Evolutionary conservation across 2,329 filamentous ascomycete genomes (phyloP).

Genomic region (Akanthomyces muscarius): DNA sequence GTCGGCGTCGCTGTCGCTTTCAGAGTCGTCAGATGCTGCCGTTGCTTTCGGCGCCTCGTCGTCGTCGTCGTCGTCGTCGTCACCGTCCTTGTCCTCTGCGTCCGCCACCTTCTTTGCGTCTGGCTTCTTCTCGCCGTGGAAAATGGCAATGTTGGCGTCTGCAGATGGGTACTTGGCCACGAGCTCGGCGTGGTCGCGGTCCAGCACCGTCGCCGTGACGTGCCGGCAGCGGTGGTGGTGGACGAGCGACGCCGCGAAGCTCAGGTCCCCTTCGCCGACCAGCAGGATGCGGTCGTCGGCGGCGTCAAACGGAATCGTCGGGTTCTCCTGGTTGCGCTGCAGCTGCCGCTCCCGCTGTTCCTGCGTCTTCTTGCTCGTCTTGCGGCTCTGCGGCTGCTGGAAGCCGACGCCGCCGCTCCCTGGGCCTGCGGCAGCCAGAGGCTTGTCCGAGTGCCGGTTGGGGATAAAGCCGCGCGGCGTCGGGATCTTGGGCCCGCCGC

Average conservation of each 20-base stretch:
- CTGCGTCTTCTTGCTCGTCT: constrained; percentile 18
- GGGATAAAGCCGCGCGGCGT: constrained; percentile 2
- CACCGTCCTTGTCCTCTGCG: constrained; percentile 1
- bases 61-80: constrained; percentile 1
- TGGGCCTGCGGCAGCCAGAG: constrained; percentile 5
- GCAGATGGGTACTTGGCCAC: constrained; percentile 71
- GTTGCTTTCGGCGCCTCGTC: constrained; percentile 16
- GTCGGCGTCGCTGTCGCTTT: constrained; percentile 19
- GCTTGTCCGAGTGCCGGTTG: constrained; percentile 16
- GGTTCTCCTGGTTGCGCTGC: constrained; percentile 32
- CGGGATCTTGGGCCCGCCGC: too few species aligned
- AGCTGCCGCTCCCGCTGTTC: constrained; percentile 19
- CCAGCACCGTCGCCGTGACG: constrained; percentile 66
- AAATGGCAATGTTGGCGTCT: constrained; percentile 50
- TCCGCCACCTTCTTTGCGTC: constrained; percentile 27
- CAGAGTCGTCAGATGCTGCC: constrained; percentile 17
- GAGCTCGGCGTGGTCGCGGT: constrained; percentile 54
- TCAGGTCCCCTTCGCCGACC: constrained; percentile 77
- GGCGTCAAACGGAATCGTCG: constrained; percentile 63
- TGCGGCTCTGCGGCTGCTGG: background rate
- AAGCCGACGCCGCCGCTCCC: background rate
- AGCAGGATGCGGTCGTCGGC: constrained; percentile 66
- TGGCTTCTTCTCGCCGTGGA: constrained; percentile 34
- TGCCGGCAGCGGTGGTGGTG: constrained; percentile 61
- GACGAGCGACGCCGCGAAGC: constrained; percentile 66